phyloP scores from a whole-genome alignment of 805 yeast species.

The Kodamaea kaohsiungensis region DNA sequence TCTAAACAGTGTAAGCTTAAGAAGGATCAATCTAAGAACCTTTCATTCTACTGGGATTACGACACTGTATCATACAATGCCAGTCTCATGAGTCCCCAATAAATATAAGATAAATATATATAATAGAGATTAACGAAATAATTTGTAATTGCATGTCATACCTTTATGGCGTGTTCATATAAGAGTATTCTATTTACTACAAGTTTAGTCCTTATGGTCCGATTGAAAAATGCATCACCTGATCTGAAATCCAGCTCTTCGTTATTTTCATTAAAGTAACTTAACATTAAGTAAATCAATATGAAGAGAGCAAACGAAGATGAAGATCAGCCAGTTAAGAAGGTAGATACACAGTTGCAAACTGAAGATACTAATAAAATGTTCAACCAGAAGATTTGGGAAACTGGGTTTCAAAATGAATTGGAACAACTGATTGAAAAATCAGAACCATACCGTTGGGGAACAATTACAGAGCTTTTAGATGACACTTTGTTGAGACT shows the following conservation, averaged over 20 bases:
- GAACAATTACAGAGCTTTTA: conserved; percentile 71
- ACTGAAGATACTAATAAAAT: conserved; percentile 11
- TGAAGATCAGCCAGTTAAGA: conserved; percentile 1
- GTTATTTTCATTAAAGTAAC: background rate
- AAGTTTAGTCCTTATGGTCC: too few relatives aligned
- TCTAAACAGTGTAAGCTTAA: conserved; percentile 27
- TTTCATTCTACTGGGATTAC: conserved; percentile 47
- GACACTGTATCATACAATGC: conserved; percentile 23
- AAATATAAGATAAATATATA: background rate
- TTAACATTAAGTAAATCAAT: background rate
- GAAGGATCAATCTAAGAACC: conserved; percentile 22
- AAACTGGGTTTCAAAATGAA: conserved; percentile 34
- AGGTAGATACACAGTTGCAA: conserved; percentile 5
- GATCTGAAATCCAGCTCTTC: background rate
- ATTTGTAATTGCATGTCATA: too few relatives aligned
- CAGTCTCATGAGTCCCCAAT: conserved; percentile 9
- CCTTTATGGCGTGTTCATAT: too few relatives aligned
- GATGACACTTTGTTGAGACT: conserved; percentile 74
- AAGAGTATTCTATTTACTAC: too few relatives aligned
- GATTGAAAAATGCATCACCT: conserved; percentile 1
- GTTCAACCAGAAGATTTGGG: conserved; percentile 53
- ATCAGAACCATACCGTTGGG: conserved; percentile 88
- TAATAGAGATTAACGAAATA: background rate
- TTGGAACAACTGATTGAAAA: conserved; percentile 47
- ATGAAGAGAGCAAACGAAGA: conserved; percentile 8